Percentiles rank a stretch among this genome's conserved stretches.
These are phyloP conservation scores for Epichloe elymi DNA, from an alignment of 2,329 filamentous ascomycete species.

Conservation along the genomic window DNA sequence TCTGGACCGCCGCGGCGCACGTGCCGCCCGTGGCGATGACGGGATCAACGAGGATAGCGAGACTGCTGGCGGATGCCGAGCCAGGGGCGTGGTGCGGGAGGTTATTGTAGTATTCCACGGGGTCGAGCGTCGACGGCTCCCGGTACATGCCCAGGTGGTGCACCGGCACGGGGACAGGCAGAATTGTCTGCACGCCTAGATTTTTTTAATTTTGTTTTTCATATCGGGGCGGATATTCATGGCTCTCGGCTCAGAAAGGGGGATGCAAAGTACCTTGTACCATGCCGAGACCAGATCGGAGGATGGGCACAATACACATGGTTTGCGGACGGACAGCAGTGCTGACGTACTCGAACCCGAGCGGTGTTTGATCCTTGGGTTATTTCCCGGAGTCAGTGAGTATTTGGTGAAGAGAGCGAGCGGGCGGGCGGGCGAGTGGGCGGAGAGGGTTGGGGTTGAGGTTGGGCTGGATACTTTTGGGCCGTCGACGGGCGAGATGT, in stretches of 20 bases:
- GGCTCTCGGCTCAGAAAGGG: too few relatives aligned
- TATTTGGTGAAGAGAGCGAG: not conserved
- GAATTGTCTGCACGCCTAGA: conserved; percentile 64
- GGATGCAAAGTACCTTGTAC: conserved; percentile 48
- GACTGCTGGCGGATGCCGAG: conserved; percentile 26
- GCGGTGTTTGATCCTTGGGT: conserved; percentile 57
- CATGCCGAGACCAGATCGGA: conserved; percentile 88
- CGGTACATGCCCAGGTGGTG: conserved; percentile 94
- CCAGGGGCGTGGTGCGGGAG: conserved; percentile 57
- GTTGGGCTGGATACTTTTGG: conserved; percentile 43
- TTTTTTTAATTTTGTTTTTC: too few relatives aligned
- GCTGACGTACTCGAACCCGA: conserved; percentile 63
- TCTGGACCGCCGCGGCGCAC: conserved; percentile 78
- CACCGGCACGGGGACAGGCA: conserved; percentile 66
- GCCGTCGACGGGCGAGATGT: conserved; percentile 41
- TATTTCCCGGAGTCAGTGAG: too few relatives aligned
- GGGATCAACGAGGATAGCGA: conserved; percentile 81
- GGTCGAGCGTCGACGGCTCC: conserved; percentile 72
- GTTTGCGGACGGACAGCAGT: conserved; percentile 48
- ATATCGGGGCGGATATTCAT: too few relatives aligned
- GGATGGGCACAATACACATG: conserved; percentile 77
- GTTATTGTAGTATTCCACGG: conserved; percentile 97
- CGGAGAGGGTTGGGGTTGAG: not conserved
- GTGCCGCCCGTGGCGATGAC: conserved; percentile 91
- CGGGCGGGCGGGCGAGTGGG: too few relatives aligned